Conservation (phyloP, 257 asterid species). For the Capsicum chinense region DNA sequence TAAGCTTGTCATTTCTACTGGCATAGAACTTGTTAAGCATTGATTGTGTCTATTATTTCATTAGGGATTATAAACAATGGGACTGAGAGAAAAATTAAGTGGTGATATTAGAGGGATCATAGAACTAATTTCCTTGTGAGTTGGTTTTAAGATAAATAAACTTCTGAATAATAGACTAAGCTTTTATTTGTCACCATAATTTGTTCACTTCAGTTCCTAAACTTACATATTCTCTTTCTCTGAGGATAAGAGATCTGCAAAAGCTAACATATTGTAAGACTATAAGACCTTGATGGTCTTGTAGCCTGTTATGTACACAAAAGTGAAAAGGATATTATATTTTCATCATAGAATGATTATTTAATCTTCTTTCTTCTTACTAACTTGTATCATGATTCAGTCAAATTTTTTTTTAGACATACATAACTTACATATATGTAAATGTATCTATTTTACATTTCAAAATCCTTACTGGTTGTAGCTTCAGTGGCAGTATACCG, state of each 20-base stretch:
- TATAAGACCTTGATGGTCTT: background rate
- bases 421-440: background rate
- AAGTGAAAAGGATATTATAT: background rate
- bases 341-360: background rate
- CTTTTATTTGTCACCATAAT: constrained; percentile 9
- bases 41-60: background rate
- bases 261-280: constrained; percentile 72
- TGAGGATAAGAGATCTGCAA: constrained; percentile 76
- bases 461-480: constrained; percentile 95
- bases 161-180: background rate
- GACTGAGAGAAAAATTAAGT: constrained; percentile 65
- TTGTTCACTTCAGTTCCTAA: constrained; percentile 7
- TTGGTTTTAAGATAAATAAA: constrained; percentile 26
- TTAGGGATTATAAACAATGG: constrained; percentile 92
- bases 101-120: constrained; percentile 88
- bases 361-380: background rate
- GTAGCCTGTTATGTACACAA: background rate
- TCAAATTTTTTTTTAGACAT: background rate
- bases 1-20: background rate
- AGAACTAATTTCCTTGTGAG: constrained; percentile 79
- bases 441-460: constrained; percentile 5
- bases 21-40: background rate
- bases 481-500: constrained; percentile 80
- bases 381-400: background rate
- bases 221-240: constrained; percentile 76